A percentile compares a stretch with the other conserved stretches of the same genome.
phyloP scores from a whole-genome alignment of 257 asterid species.

The Gardenia jasminoides region DNA sequence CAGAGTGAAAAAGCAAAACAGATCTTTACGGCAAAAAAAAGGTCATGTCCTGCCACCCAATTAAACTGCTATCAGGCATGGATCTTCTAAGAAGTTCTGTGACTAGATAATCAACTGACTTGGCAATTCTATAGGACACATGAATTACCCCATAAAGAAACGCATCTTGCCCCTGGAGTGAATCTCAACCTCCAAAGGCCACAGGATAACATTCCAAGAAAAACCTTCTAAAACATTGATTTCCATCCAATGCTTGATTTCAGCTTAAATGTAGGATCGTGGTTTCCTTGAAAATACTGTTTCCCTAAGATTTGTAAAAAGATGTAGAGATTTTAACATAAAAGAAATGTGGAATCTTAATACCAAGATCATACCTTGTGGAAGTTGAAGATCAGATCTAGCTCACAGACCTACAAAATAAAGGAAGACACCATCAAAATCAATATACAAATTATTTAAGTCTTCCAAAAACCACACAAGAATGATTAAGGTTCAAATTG shows the following conservation, averaged over 20 bases:
- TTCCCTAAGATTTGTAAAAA: background rate
- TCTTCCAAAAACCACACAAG: too few species aligned
- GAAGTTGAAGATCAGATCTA: constrained; percentile 93
- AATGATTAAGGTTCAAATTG: too few species aligned
- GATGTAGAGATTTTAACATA: too few species aligned
- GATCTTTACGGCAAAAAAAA: too few species aligned
- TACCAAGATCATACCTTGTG: constrained; percentile 65
- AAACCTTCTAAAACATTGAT: background rate
- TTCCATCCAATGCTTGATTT: background rate
- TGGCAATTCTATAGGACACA: too few species aligned
- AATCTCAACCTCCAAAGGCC: background rate
- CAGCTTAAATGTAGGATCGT: background rate
- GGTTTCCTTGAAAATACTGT: background rate
- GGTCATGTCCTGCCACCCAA: too few species aligned
- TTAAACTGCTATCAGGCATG: too few species aligned
- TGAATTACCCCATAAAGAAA: background rate
- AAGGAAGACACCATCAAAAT: constrained; percentile 22
- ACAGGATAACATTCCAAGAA: background rate
- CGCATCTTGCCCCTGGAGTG: background rate
- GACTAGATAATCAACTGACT: too few species aligned
- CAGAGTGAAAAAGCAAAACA: too few species aligned
- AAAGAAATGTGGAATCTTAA: background rate
- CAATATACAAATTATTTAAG: background rate
- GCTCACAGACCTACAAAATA: constrained; percentile 71
- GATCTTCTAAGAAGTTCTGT: too few species aligned